Percentiles rank a stretch among this genome's conserved stretches.
Evolutionary conservation across 495 filamentous ascomycete species (phyloP).

Genomic region (Hypoxylon fragiforme): DNA sequence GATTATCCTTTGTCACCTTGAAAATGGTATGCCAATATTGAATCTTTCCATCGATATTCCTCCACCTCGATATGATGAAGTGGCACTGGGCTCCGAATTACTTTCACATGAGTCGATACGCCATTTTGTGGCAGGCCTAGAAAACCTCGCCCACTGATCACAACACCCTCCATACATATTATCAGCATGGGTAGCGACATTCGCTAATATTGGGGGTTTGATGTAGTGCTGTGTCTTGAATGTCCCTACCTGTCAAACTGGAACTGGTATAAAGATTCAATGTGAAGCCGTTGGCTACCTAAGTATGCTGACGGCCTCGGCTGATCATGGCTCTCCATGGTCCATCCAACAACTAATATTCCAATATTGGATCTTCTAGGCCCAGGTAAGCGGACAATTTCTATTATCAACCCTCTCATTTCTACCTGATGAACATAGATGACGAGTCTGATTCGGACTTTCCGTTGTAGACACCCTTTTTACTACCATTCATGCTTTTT

Average conservation of each 20-base stretch:
- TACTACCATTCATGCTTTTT: constrained; percentile 81
- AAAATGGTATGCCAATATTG: constrained; percentile 19
- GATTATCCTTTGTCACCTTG: background rate
- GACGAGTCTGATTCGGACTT: constrained; percentile 85
- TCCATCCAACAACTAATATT: too few relatives aligned
- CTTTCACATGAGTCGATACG: constrained; percentile 76
- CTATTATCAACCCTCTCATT: constrained; percentile 7
- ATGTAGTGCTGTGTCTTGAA: background rate
- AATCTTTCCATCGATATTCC: constrained; percentile 21
- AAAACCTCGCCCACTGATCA: constrained; percentile 99
- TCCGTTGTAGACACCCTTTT: constrained; percentile 75
- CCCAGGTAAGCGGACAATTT: constrained; percentile 19
- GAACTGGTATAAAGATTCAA: too few relatives aligned
- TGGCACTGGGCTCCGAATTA: constrained; percentile 99
- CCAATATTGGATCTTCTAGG: background rate
- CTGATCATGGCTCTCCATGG: background rate
- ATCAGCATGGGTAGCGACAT: background rate
- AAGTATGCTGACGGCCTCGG: too few relatives aligned
- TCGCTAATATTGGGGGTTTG: too few relatives aligned
- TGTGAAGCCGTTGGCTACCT: too few relatives aligned
- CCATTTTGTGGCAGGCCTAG: constrained; percentile 99
- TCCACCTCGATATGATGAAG: constrained; percentile 74
- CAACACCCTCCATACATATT: constrained; percentile 10
- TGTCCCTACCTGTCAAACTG: too few relatives aligned
- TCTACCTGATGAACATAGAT: constrained; percentile 74